These are phyloP conservation scores for Aspergillus aculeatinus DNA, from an alignment of 2,329 filamentous ascomycete genomes.

Conservation along the genomic window DNA sequence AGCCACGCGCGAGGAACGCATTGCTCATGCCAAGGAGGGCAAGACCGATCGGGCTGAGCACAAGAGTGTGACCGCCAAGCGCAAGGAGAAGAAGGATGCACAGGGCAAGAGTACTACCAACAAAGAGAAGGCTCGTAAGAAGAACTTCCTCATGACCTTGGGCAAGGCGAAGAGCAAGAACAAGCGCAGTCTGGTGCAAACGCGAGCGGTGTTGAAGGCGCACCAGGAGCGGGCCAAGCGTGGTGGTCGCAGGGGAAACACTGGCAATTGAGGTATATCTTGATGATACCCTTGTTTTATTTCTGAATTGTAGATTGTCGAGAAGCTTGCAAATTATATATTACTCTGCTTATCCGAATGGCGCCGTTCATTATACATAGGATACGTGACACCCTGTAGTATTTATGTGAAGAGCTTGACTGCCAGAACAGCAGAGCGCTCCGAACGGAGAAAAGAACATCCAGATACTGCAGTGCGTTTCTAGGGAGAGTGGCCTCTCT, in stretches of 20 bases:
- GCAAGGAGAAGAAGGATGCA: constrained; percentile 81
- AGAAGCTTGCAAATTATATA: no score
- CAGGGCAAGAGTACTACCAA: constrained; percentile 97
- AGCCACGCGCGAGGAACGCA: constrained; percentile 82
- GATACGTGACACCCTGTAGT: no score
- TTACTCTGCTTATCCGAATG: no score
- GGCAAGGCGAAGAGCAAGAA: constrained; percentile 95
- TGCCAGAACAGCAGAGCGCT: no score
- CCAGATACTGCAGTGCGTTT: no score
- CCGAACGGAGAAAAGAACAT: no score
- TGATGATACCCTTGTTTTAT: constrained; percentile 4
- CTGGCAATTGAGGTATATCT: constrained; percentile 21
- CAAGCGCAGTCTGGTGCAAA: constrained; percentile 88
- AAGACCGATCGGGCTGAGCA: constrained; percentile 76
- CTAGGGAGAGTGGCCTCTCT: no score
- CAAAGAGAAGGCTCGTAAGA: constrained; percentile 92
- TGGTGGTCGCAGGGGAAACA: constrained; percentile 78
- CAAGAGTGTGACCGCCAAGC: constrained; percentile 78
- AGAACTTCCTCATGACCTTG: constrained; percentile 98
- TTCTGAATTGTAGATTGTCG: neutral
- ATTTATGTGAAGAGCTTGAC: no score
- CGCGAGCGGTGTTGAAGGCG: constrained; percentile 73
- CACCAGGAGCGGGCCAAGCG: constrained; percentile 82
- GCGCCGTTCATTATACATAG: no score
- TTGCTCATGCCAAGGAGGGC: constrained; percentile 78